Evolutionary conservation across 2,329 filamentous ascomycete genomes (phyloP).

Genomic region (Curvularia lunata): DNA sequence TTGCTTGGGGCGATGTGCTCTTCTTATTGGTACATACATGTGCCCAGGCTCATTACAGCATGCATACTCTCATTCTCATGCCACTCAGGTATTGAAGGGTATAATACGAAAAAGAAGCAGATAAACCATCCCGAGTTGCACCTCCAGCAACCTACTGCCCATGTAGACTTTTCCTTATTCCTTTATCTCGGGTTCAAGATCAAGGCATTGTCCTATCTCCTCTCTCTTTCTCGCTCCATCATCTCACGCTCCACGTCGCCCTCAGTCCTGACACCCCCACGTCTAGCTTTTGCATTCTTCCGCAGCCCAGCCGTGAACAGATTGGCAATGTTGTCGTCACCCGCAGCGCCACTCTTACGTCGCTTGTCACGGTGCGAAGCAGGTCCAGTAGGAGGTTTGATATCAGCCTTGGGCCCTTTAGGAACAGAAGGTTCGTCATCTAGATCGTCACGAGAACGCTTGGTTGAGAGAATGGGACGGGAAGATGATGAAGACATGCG

Average conservation of each 20-base stretch:
- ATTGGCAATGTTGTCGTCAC: conserved; percentile 38
- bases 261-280: conserved; percentile 44
- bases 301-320: conserved; percentile 39
- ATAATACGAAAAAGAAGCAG: conserved; percentile 27
- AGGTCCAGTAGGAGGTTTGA: conserved; percentile 38
- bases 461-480: conserved; percentile 28
- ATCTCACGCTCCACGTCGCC: conserved; percentile 43
- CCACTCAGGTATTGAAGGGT: conserved; percentile 12
- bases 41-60: conserved; percentile 1
- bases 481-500: conserved; percentile 29
- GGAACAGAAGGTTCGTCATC: conserved; percentile 21
- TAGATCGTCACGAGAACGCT: conserved; percentile 39
- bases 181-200: not conserved
- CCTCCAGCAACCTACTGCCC: not conserved
- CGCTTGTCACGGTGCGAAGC: conserved; percentile 42
- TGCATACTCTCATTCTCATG: not conserved
- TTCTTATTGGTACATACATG: not conserved
- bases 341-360: conserved; percentile 32
- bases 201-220: conserved; percentile 13
- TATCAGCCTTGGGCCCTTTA: conserved; percentile 23
- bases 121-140: conserved; percentile 5
- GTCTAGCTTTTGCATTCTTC: conserved; percentile 39
- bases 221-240: conserved; percentile 42
- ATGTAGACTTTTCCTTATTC: not conserved
- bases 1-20: not conserved